Base-by-base conservation (phyloP, 257 asterid species). In the Thymus quinquecostatus region DNA sequence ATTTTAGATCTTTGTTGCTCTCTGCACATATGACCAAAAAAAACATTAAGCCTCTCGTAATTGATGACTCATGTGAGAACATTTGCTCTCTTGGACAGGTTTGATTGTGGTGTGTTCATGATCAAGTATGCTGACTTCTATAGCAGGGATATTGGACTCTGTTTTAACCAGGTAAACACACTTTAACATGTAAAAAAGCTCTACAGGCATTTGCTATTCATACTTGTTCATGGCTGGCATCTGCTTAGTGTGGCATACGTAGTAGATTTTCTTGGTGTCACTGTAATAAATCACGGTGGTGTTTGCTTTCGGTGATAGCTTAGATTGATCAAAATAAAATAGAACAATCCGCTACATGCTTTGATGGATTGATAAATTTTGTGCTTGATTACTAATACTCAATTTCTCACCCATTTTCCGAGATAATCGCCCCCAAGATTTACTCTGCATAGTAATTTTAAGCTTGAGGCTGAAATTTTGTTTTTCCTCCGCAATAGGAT, bases 51-150 rank as follows among this genome's bases (percentile, higher is more conserved):
- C 49, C 41, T 60, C 58, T 14, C n/a, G 41, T 66, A 41, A 49
- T 53, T 13, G 55, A 60, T 68, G 27, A 63, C 54, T 70, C 9
- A 38, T 58, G 67, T 50, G 68, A 77, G 58, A 47, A 4, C 54
- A 8, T 28, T 8, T 0, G 36, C 33, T 33, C 28, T 71, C 43
- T 29, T 80, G 11, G 66, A 68, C 95, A 93, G 98, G 85, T 93
- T 65, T 44, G 98, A 91, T 68, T 93, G 98, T 66, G 98, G 98
- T 13, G 75, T 93, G 82, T 93, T 93, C 87, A 91, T 93, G 96
- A 75, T 93, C 79, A 93, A 93, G 76, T 93, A 93, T 81, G 92
- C 89, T 0, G 97, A 93, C 82, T 93, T 91, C 84, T 89, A 86
- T 67, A 89, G 98, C 86, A 87, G 98, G 79, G 88, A 83, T 67